Conservation (phyloP, 768 basidiomycete species). For the Saitozyma podzolica region DNA sequence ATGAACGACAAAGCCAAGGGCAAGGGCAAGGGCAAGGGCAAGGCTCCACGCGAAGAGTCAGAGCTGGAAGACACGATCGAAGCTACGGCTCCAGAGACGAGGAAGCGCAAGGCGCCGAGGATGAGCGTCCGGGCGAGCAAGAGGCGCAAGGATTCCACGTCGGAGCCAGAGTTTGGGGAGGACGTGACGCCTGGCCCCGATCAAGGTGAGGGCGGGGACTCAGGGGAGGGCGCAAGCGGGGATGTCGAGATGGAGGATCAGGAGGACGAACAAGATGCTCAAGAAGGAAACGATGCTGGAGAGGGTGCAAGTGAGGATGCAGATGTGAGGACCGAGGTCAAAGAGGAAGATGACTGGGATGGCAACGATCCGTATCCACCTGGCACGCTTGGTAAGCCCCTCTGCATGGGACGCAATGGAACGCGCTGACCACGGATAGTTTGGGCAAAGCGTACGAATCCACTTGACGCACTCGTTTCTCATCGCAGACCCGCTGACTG, state of each 20-base stretch:
- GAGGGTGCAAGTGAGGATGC: slow-evolving; percentile 1
- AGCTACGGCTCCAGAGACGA: neutral
- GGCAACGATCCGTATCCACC: slow-evolving; percentile 11
- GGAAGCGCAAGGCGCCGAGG: slow-evolving; percentile 2
- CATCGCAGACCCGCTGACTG: neutral
- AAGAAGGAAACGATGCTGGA: slow-evolving; percentile 2
- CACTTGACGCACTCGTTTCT: too few species aligned
- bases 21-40: slow-evolving; percentile 4
- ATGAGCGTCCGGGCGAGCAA: neutral
- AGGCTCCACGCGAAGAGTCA: neutral
- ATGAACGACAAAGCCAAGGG: neutral
- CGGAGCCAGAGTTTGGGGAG: neutral
- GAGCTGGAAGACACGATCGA: neutral
- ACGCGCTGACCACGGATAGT: slow-evolving; percentile 56
- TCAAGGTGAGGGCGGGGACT: neutral
- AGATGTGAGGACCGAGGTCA: neutral
- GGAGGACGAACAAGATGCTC: slow-evolving; percentile 5
- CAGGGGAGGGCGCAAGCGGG: slow-evolving; percentile 1
- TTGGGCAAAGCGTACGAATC: slow-evolving; percentile 67
- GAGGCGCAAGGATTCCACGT: neutral
- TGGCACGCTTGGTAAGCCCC: slow-evolving; percentile 53
- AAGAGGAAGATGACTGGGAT: slow-evolving; percentile 8
- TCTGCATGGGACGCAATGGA: neutral
- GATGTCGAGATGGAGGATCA: slow-evolving; percentile 8
- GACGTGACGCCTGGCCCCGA: too few species aligned